These are phyloP conservation scores for Boletales sp. DNA, from an alignment of 768 basidiomycete genomes.

Conservation along the genomic window DNA sequence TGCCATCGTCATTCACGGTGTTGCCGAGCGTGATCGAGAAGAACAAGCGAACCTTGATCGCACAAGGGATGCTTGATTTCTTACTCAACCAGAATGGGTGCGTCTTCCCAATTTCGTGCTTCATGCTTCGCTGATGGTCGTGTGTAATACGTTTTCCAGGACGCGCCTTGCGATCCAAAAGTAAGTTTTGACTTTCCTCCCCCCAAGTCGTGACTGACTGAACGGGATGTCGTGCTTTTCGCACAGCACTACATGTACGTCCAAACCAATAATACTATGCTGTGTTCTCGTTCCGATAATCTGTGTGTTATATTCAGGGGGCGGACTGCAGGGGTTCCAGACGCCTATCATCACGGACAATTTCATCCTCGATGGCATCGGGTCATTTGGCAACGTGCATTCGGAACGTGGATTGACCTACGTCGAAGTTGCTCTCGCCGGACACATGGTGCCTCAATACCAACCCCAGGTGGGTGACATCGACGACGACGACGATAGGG, in stretches of 20 bases:
- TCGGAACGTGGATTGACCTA: constrained; percentile 67
- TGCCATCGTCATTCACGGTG: constrained; percentile 60
- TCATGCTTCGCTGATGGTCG: constrained; percentile 6
- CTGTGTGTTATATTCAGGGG: constrained; percentile 34
- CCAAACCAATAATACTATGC: constrained; percentile 17
- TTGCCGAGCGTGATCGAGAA: constrained; percentile 76
- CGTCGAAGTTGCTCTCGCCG: constrained; percentile 61
- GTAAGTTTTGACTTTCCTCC: constrained; percentile 32
- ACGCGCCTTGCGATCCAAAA: constrained; percentile 63
- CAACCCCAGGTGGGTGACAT: constrained; percentile 48
- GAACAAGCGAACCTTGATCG: constrained; percentile 61
- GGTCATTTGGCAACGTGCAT: constrained; percentile 62
- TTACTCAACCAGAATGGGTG: constrained; percentile 73
- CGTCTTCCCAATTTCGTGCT: constrained; percentile 13
- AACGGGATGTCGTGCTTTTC: background rate
- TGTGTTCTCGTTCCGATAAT: background rate
- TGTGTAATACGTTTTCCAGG: constrained; percentile 24
- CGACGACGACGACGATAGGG: too few species aligned
- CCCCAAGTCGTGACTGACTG: too few species aligned
- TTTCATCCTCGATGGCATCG: constrained; percentile 69
- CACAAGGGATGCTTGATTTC: constrained; percentile 72
- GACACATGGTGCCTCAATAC: constrained; percentile 75
- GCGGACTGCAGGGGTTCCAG: constrained; percentile 69
- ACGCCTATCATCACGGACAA: constrained; percentile 61
- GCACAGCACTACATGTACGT: constrained; percentile 39